Base-by-base conservation (phyloP, 306 rosid genomes). In the Corylus americana region DNA sequence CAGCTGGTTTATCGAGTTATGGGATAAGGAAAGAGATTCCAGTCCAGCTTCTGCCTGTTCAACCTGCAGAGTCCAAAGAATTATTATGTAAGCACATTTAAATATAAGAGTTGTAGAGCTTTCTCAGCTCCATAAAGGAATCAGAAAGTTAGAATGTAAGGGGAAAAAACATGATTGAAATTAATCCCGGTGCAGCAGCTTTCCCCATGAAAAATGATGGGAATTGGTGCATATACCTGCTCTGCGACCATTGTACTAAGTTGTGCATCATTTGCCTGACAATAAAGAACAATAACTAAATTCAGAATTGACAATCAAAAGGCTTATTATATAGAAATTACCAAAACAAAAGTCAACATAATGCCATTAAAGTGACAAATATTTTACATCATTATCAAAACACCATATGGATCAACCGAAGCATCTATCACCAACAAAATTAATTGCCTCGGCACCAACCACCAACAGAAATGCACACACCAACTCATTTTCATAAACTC, bases 231-330 rank as follows among this genome's bases (percentile, higher is more conserved):
- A 63, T 6, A 44, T 85, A 92, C 98, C 98, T 94, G 97, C 84
- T 93, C 97, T 3, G 88, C 97, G 31, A 95, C 99, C 98, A 93
- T 95, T 73, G 98, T 93, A 88, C 99, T 95, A 48, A 95, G 98
- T 54, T 95, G 99, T 29, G 99, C 98, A 80, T 95, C 99, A 88
- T 95, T 95, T 73, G 99, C 99, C 97, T 94, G 92, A 73, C 70
- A 83, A 80, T 16, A 77, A 80, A 71, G 55, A 50, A 78, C 54
- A 81, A 66, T 55, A 73, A 63, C 57, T 78, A 73, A 67, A 74
- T 74, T 88, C 7, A 83, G 82, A 70, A 83, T 27, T 54, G 51
- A 35, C 27, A 71, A 80, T 57, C 79, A 39, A 74, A 71, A 31
- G 42, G 55, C 35, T 31, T 31, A 31, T 47, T 31, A 48, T 59